phyloP scores from a whole-genome alignment of 2,329 filamentous ascomycete species.

The Beauveria brongniartii region DNA sequence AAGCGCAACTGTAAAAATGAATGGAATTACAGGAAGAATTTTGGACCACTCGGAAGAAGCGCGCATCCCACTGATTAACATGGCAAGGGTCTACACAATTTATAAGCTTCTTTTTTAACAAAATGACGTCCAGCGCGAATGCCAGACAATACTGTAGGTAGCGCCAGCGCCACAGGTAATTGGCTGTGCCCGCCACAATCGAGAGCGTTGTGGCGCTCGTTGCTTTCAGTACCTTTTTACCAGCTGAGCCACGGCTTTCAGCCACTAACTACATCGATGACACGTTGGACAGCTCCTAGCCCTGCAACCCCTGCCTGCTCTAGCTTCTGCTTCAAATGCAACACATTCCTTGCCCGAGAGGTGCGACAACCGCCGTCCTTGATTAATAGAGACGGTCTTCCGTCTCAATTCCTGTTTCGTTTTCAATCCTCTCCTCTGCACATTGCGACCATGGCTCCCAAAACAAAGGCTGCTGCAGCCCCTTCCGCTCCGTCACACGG shows the following conservation, averaged over 20 bases:
- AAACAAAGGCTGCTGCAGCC: slow-evolving; percentile 20
- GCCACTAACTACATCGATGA: slow-evolving; percentile 9
- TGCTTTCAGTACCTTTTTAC: neutral
- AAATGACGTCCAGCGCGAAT: neutral
- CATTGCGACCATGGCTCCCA: slow-evolving; percentile 23
- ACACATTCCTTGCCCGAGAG: neutral
- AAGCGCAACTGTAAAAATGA: too few relatives aligned
- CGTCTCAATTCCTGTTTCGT: neutral
- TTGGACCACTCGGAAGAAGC: too few relatives aligned
- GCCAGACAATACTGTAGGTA: neutral
- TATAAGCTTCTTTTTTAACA: neutral
- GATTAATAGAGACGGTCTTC: neutral
- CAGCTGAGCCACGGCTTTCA: neutral
- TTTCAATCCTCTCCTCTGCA: neutral
- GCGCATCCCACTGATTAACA: neutral
- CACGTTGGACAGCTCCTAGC: slow-evolving; percentile 10
- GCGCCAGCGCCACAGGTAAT: neutral
- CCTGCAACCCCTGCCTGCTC: neutral
- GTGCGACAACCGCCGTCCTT: neutral
- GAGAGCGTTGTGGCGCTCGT: neutral
- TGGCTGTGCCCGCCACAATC: neutral
- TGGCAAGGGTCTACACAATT: neutral
- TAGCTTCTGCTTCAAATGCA: neutral
- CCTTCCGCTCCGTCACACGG: slow-evolving; percentile 26
- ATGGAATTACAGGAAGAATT: too few relatives aligned